A percentile compares a stretch with the other conserved stretches of the same genome.
Evolutionary conservation across 192 early-diverging fungal species (phyloP).

Genomic region (Coemansia aciculifera): DNA sequence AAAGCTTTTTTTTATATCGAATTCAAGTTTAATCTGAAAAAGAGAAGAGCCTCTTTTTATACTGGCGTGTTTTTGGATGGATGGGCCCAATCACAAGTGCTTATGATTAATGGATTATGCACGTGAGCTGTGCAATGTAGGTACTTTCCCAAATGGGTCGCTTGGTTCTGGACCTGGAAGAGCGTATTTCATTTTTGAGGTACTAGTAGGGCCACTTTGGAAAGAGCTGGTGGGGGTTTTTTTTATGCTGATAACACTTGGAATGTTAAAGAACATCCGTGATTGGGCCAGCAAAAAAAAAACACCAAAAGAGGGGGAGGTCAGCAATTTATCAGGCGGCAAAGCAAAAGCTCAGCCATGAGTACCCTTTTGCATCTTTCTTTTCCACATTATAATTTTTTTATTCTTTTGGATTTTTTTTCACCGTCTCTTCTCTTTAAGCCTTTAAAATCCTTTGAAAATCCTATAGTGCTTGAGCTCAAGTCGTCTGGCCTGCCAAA

Average conservation of each 20-base stretch:
- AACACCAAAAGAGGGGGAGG: not conserved
- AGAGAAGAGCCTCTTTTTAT: not conserved
- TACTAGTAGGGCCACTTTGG: not conserved
- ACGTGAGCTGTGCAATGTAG: not conserved
- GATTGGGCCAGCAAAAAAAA: not conserved
- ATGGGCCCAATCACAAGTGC: not conserved
- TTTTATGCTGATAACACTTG: not conserved
- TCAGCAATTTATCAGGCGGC: not conserved
- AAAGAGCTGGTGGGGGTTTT: not conserved
- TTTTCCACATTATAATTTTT: slow-evolving; percentile 5
- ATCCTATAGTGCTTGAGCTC: slow-evolving; percentile 1
- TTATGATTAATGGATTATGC: not conserved
- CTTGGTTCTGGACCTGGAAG: not conserved
- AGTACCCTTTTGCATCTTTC: not conserved
- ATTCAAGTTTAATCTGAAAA: not conserved
- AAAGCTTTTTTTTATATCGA: not conserved
- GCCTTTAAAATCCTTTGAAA: slow-evolving; percentile 2
- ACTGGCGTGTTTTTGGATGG: not conserved
- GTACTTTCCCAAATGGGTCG: not conserved
- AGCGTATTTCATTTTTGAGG: not conserved
- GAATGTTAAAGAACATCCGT: not conserved
- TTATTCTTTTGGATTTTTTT: slow-evolving; percentile 1
- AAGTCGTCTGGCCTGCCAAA: not conserved
- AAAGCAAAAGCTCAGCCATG: not conserved
- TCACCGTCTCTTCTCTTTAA: not conserved